Conservation (phyloP, 306 rosid genomes). For the Castanea mollissima region DNA sequence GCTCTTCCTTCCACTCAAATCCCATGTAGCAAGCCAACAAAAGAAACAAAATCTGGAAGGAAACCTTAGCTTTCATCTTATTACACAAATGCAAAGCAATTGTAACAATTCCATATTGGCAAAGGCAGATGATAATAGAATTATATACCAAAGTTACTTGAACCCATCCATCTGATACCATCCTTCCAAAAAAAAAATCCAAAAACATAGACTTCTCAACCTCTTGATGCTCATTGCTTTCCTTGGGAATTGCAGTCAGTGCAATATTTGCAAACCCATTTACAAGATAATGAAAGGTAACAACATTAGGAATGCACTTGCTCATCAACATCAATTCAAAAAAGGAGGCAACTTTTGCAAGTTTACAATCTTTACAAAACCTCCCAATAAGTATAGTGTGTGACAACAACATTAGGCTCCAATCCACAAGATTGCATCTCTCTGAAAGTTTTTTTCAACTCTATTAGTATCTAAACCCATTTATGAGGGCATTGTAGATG, state of each 20-base stretch:
- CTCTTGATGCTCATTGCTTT: conserved; percentile 23
- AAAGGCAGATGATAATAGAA: conserved; percentile 66
- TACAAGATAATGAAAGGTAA: conserved; percentile 62
- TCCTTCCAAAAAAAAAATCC: conserved; percentile 52
- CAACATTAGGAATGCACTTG: conserved; percentile 65
- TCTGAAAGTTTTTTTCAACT: conserved; percentile 56
- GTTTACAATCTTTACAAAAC: conserved; percentile 56
- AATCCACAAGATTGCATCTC: conserved; percentile 59
- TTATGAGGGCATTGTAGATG: conserved; percentile 66
- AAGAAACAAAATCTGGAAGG: conserved; percentile 50
- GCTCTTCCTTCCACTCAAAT: conserved; percentile 58
- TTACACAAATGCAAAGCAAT: conserved; percentile 50
- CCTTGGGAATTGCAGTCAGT: conserved; percentile 8
- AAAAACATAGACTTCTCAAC: conserved; percentile 40
- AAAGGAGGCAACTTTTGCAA: conserved; percentile 55
- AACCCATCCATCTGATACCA: conserved; percentile 67
- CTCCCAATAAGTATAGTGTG: conserved; percentile 68
- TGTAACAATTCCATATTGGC: conserved; percentile 64
- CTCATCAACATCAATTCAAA: conserved; percentile 71
- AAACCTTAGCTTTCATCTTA: conserved; percentile 52
- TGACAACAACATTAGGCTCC: conserved; percentile 74
- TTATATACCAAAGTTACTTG: conserved; percentile 52
- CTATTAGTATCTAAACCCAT: conserved; percentile 56
- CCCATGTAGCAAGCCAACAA: conserved; percentile 64
- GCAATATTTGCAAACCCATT: conserved; percentile 59